These are phyloP conservation scores for Tremella yokohamensis DNA, from an alignment of 768 basidiomycete genomes.

Conservation along the genomic window DNA sequence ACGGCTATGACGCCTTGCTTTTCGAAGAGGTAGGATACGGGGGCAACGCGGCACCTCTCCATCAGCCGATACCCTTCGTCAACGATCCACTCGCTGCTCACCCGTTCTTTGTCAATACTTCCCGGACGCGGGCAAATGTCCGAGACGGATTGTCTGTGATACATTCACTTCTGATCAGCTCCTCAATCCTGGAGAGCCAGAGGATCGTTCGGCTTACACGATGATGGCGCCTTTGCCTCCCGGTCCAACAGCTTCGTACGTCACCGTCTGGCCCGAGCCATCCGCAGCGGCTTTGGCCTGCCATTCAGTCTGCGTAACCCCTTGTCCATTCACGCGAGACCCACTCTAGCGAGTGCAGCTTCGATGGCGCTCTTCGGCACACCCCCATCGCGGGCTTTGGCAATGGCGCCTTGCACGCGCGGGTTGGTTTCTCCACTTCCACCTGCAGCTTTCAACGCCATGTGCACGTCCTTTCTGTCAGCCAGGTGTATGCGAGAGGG, in stretches of 20 bases:
- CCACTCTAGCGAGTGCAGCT: conserved; percentile 34
- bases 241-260: conserved; percentile 46
- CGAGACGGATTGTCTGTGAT: conserved; percentile 41
- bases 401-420: conserved; percentile 33
- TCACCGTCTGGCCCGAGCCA: conserved; percentile 39
- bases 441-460: conserved; percentile 36
- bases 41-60: conserved; percentile 38
- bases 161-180: conserved; percentile 34
- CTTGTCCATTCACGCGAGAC: not conserved
- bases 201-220: conserved; percentile 33
- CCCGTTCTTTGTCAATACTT: conserved; percentile 38
- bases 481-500: not conserved
- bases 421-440: conserved; percentile 38
- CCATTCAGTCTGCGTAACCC: not conserved
- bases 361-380: conserved; percentile 43
- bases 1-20: conserved; percentile 43
- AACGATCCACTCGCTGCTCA: conserved; percentile 1
- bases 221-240: conserved; percentile 45
- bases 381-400: conserved; percentile 41
- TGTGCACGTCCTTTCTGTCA: conserved; percentile 38
- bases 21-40: conserved; percentile 44
- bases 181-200: not conserved
- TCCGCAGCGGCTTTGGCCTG: conserved; percentile 30
- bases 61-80: not conserved
- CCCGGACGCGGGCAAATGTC: conserved; percentile 36